These are phyloP conservation scores for Jacaranda copaia DNA, from an alignment of 257 asterid genomes.

Conservation along the genomic window DNA sequence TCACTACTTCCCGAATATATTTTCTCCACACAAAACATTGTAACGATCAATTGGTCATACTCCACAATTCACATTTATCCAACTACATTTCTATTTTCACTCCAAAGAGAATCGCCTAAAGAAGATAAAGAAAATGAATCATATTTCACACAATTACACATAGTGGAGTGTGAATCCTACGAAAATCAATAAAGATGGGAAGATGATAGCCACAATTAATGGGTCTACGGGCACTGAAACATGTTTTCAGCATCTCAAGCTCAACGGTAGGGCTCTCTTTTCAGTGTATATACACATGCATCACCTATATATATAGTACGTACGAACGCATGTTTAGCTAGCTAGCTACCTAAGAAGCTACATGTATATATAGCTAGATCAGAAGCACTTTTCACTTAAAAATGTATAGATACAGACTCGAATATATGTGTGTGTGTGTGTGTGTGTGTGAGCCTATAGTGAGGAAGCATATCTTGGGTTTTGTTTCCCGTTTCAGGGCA, in stretches of 20 bases:
- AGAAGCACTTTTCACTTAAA: constrained; percentile 29
- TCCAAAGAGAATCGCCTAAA: not conserved
- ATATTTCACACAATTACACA: constrained; percentile 4
- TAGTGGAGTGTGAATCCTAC: not conserved
- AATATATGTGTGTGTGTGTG: not conserved
- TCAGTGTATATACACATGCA: constrained; percentile 35
- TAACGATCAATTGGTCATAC: too few species aligned
- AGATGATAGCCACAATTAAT: constrained; percentile 32
- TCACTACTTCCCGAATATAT: too few species aligned
- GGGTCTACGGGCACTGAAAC: constrained; percentile 36
- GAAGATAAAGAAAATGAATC: not conserved
- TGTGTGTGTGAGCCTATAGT: not conserved
- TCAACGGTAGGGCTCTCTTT: constrained; percentile 39
- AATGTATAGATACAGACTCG: not conserved
- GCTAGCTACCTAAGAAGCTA: not conserved
- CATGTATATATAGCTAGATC: constrained; percentile 18
- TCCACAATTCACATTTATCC: too few species aligned
- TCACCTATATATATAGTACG: constrained; percentile 20
- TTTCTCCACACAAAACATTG: too few species aligned
- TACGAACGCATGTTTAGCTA: not conserved
- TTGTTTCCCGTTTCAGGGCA: not conserved
- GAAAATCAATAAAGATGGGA: constrained; percentile 40
- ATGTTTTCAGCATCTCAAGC: constrained; percentile 50
- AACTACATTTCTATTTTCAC: too few species aligned
- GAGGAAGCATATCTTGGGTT: constrained; percentile 19